These are phyloP conservation scores for Ailanthus altissimus DNA, from an alignment of 345 rosid species.

Conservation along the genomic window DNA sequence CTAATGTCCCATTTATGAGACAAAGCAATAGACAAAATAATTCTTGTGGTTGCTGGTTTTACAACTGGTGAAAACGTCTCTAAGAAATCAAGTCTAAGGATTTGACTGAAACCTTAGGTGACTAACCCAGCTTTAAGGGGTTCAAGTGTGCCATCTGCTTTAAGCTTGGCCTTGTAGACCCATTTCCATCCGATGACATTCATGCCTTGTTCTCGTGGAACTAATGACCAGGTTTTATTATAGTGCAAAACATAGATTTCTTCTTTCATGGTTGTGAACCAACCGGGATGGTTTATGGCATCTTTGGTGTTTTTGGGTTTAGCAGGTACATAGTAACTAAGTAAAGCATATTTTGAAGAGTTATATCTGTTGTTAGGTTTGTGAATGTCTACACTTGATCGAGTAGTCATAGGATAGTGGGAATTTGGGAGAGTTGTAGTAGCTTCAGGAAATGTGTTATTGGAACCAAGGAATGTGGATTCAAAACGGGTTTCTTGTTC, in stretches of 20 bases:
- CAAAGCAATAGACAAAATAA: background rate
- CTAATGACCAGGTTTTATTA: no score
- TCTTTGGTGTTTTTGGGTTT: background rate
- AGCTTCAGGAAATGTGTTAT: no score
- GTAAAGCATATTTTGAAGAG: background rate
- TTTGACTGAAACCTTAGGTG: background rate
- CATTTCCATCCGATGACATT: background rate
- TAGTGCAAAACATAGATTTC: background rate
- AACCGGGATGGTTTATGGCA: background rate
- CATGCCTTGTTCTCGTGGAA: background rate
- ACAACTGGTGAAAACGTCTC: background rate
- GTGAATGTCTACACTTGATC: background rate
- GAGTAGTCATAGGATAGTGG: no score
- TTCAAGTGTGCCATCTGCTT: background rate
- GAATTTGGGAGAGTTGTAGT: no score
- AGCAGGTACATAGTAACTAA: no score
- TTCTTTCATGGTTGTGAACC: background rate
- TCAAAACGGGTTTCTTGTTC: no score
- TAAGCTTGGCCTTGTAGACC: background rate
- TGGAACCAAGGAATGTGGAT: no score
- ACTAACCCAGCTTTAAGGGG: background rate
- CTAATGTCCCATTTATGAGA: background rate
- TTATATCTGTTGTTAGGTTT: background rate
- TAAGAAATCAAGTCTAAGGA: background rate
- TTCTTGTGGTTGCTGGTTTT: background rate